phyloP scores from a whole-genome alignment of 345 rosid species.

The Trapa incisa region DNA sequence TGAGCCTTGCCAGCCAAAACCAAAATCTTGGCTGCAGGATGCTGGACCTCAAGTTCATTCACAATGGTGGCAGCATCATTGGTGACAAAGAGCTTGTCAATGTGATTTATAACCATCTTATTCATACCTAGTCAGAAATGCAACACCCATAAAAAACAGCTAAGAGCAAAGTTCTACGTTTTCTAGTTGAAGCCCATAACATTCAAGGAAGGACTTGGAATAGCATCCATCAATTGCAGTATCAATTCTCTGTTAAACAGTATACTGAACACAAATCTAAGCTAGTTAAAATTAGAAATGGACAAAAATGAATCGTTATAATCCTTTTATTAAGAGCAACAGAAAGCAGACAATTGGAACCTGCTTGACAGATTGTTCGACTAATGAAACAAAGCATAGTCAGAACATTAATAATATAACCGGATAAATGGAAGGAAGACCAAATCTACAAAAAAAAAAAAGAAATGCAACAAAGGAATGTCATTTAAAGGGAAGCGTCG shows the following conservation, averaged over 20 bases:
- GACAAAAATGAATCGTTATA: neutral
- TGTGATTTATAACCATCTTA: conserved; percentile 96
- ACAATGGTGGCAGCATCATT: conserved; percentile 98
- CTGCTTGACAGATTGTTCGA: no score
- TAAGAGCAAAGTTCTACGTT: neutral
- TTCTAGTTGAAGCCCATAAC: neutral
- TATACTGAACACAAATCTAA: neutral
- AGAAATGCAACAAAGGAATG: neutral
- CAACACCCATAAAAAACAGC: neutral
- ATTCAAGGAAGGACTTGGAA: neutral
- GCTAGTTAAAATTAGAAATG: neutral
- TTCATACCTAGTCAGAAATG: conserved; percentile 56
- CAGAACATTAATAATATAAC: no score
- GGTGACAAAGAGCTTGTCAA: conserved; percentile 85
- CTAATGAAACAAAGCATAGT: no score
- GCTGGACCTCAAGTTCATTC: conserved; percentile 94
- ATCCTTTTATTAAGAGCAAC: no score
- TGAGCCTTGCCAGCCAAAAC: conserved; percentile 93
- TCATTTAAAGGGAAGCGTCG: neutral
- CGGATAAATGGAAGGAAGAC: no score
- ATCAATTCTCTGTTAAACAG: no score
- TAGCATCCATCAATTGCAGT: neutral
- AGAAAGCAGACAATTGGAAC: no score
- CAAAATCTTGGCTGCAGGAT: conserved; percentile 87
- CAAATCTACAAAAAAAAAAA: no score